Percentiles rank a stretch among this genome's conserved stretches.
These are phyloP conservation scores for Calonectria pauciramosa DNA, from an alignment of 2,329 filamentous ascomycete species.

Conservation along the genomic window DNA sequence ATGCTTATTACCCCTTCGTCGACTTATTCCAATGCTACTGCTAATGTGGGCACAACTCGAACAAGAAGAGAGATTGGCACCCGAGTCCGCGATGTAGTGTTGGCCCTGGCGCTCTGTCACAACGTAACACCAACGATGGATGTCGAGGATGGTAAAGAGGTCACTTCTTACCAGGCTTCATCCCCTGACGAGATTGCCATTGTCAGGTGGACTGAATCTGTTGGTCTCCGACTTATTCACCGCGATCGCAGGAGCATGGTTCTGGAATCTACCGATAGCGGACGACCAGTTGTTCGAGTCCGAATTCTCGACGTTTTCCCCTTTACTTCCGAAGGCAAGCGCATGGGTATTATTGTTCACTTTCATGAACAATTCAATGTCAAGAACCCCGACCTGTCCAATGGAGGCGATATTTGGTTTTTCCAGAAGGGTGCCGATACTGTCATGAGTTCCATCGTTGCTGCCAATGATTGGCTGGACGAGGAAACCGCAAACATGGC, in stretches of 20 bases:
- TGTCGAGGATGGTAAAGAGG: conserved; percentile 80
- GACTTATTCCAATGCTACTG: conserved; percentile 73
- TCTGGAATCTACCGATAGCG: conserved; percentile 82
- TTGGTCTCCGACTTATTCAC: conserved; percentile 86
- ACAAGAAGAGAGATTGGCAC: conserved; percentile 94
- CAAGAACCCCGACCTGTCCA: conserved; percentile 63
- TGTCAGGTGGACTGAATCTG: conserved; percentile 93
- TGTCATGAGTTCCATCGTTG: conserved; percentile 96
- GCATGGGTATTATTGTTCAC: conserved; percentile 97
- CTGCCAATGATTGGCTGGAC: conserved; percentile 97
- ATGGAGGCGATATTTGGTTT: conserved; percentile 89
- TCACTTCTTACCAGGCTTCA: conserved; percentile 94
- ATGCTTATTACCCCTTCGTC: conserved; percentile 83
- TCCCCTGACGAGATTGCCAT: conserved; percentile 99
- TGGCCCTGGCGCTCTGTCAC: conserved; percentile 93
- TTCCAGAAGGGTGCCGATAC: conserved; percentile 99
- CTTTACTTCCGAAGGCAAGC: conserved; percentile 97
- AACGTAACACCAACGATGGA: conserved; percentile 92
- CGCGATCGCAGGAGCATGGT: conserved; percentile 90
- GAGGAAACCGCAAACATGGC: conserved; percentile 99
- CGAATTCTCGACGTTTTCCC: conserved; percentile 95
- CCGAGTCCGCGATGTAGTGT: conserved; percentile 90
- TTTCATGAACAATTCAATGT: conserved; percentile 74
- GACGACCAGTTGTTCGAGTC: conserved; percentile 83
- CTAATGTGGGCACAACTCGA: conserved; percentile 77